phyloP scores from a whole-genome alignment of 2,329 filamentous ascomycete genomes.

The Sporothrix euskadiensis region DNA sequence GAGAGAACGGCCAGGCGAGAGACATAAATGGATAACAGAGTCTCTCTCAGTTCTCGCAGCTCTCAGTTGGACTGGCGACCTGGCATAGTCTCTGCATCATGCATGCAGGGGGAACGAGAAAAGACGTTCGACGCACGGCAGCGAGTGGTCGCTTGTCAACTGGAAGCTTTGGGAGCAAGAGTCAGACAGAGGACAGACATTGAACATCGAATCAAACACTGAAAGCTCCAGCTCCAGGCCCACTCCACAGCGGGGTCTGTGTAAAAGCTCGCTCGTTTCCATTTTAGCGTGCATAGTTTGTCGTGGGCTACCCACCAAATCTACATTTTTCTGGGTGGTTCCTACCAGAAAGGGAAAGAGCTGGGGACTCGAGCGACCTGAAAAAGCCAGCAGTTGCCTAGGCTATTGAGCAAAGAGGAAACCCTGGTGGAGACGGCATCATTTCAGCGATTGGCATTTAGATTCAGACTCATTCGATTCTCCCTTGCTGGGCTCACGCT shows the following conservation, averaged over 20 bases:
- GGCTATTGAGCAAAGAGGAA: background rate
- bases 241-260: conserved; percentile 16
- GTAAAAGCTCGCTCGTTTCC: conserved; percentile 11
- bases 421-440: background rate
- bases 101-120: background rate
- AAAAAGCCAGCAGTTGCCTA: background rate
- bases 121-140: background rate
- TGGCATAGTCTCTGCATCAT: background rate
- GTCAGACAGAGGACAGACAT: background rate
- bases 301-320: background rate
- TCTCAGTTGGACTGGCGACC: background rate
- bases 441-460: conserved; percentile 23
- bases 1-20: conserved; percentile 11
- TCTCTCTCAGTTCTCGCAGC: background rate
- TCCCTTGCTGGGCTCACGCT: background rate
- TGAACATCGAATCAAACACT: background rate
- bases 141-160: background rate
- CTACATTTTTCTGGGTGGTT: conserved; percentile 4
- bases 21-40: background rate
- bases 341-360: background rate
- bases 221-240: conserved; percentile 5
- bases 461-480: background rate
- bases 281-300: background rate
- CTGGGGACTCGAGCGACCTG: background rate
- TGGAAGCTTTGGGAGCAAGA: background rate